Conservation (phyloP, 106 monocot genomes). For the Vanilla planifolia region DNA sequence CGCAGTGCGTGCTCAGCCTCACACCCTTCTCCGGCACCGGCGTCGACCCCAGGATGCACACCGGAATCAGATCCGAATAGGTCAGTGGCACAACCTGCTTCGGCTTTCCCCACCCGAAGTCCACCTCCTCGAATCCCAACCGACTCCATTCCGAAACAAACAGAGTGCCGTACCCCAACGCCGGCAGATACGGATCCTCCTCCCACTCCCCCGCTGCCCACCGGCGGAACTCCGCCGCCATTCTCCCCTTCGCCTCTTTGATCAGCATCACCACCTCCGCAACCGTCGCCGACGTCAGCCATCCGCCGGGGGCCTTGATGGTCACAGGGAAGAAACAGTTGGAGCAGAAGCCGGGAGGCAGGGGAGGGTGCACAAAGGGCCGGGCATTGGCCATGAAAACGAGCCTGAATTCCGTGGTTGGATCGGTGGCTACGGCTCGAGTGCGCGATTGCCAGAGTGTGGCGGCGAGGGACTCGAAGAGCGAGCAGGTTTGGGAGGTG, state of each 20-base stretch:
- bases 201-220: constrained; percentile 35
- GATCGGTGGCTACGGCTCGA: not conserved
- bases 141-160: constrained; percentile 51
- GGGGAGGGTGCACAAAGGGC: not conserved
- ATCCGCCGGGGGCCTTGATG: constrained; percentile 15
- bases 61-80: constrained; percentile 23
- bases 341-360: constrained; percentile 36
- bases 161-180: constrained; percentile 28
- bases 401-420: constrained; percentile 2
- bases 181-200: constrained; percentile 36
- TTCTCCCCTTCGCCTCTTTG: constrained; percentile 35
- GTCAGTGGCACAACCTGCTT: constrained; percentile 49
- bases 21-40: constrained; percentile 4
- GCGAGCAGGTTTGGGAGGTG: constrained; percentile 12
- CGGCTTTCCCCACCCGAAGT: constrained; percentile 56
- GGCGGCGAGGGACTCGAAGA: constrained; percentile 21
- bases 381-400: constrained; percentile 17
- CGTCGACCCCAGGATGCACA: constrained; percentile 22
- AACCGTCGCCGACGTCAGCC: constrained; percentile 10
- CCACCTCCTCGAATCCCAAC: constrained; percentile 46
- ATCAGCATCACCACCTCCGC: constrained; percentile 39
- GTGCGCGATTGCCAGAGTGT: constrained; percentile 20
- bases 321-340: constrained; percentile 53
- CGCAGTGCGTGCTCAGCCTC: not conserved
- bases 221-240: constrained; percentile 27